A percentile compares a stretch with the other conserved stretches of the same genome.
Conservation (phyloP, 805 yeast genomes). For the Saccharomycopsis malanga region DNA sequence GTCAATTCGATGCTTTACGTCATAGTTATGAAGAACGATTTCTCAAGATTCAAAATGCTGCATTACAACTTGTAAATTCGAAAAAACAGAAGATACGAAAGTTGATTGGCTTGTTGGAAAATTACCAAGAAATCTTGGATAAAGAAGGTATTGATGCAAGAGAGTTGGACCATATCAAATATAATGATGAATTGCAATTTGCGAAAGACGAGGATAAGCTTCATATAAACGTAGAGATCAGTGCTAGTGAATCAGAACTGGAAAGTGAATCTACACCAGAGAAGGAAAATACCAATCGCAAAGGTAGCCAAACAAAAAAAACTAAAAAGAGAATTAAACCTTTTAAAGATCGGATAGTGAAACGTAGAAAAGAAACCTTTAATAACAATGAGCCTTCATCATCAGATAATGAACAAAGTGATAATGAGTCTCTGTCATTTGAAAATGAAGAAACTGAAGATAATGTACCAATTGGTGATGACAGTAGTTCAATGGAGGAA, state of each 20-base stretch:
- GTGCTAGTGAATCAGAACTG: constrained; percentile 5
- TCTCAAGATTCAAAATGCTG: constrained; percentile 17
- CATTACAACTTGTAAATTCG: constrained; percentile 21
- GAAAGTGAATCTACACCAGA: neutral
- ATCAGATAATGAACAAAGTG: no score
- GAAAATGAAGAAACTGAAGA: constrained; percentile 3
- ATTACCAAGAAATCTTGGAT: neutral
- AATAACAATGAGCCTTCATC: neutral
- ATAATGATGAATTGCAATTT: constrained; percentile 7
- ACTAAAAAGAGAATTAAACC: neutral
- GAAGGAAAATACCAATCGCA: neutral
- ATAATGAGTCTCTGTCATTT: neutral
- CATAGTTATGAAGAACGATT: neutral
- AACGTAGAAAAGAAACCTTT: neutral
- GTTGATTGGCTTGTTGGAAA: constrained; percentile 20
- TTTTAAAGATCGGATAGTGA: neutral
- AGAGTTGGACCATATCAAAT: neutral
- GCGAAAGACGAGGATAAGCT: constrained; percentile 3
- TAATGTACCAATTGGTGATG: neutral
- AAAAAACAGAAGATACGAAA: constrained; percentile 23
- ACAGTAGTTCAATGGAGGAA: neutral
- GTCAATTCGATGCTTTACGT: neutral
- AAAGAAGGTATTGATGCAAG: neutral
- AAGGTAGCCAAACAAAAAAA: neutral
- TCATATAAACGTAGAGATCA: constrained; percentile 8